Percentiles rank a stretch among this genome's conserved stretches.
These are phyloP conservation scores for Irpex lacteus DNA, from an alignment of 1,284 basidiomycete genomes.

Conservation along the genomic window DNA sequence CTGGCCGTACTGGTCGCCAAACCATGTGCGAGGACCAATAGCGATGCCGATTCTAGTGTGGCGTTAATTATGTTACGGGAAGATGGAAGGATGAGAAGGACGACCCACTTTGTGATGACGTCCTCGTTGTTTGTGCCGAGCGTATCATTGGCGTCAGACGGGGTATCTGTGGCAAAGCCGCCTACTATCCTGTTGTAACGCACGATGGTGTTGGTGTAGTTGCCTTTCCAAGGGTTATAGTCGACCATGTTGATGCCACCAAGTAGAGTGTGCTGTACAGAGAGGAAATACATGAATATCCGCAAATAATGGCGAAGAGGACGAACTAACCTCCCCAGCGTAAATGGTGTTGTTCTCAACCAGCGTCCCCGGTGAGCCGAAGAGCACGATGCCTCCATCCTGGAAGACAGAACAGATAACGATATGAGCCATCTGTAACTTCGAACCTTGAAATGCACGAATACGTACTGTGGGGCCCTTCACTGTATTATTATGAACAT, in stretches of 20 bases:
- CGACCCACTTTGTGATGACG: constrained; percentile 64
- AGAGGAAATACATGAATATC: background rate
- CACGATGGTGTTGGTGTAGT: constrained; percentile 69
- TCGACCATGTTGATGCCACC: constrained; percentile 86
- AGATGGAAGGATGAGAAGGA: constrained; percentile 1
- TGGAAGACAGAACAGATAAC: constrained; percentile 9
- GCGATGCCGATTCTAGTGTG: constrained; percentile 62
- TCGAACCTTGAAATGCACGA: background rate
- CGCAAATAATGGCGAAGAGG: background rate
- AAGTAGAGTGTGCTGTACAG: constrained; percentile 57
- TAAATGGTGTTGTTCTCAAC: constrained; percentile 78
- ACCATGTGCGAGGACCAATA: constrained; percentile 79
- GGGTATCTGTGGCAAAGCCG: constrained; percentile 55
- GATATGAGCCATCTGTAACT: background rate
- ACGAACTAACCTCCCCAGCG: constrained; percentile 54
- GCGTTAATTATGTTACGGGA: constrained; percentile 2
- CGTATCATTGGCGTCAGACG: constrained; percentile 32
- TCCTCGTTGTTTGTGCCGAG: constrained; percentile 58
- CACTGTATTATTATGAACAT: constrained; percentile 73
- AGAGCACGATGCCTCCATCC: constrained; percentile 82
- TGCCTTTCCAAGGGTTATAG: constrained; percentile 68
- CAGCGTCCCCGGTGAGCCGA: constrained; percentile 74
- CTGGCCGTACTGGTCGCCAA: constrained; percentile 55
- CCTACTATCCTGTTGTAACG: constrained; percentile 70
- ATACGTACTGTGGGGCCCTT: constrained; percentile 54